phyloP scores from a whole-genome alignment of 2,329 filamentous ascomycete species.

The Fusarium sp. region DNA sequence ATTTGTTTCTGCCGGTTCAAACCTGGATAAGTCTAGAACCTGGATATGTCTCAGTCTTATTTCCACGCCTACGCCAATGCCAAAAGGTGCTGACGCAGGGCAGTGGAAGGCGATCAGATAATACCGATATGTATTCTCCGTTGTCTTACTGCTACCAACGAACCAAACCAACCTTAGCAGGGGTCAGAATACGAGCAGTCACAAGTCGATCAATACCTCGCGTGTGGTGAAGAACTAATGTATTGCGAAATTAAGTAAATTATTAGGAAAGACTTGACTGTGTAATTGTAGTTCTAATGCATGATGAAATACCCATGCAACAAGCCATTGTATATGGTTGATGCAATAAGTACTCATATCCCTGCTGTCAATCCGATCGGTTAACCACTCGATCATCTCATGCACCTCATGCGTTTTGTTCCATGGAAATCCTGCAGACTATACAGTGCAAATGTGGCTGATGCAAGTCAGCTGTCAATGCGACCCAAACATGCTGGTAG shows the following conservation, averaged over 20 bases:
- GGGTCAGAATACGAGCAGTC: constrained; percentile 12
- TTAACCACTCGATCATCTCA: constrained; percentile 16
- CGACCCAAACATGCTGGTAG: constrained; percentile 20
- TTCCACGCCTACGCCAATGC: constrained; percentile 5
- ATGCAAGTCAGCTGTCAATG: constrained; percentile 18
- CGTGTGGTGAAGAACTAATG: neutral
- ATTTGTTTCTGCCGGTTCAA: neutral
- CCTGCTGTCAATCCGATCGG: constrained; percentile 15
- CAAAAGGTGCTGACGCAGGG: neutral
- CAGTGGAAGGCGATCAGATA: constrained; percentile 6
- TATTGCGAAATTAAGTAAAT: constrained; percentile 16
- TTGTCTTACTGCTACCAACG: constrained; percentile 6
- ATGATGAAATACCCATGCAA: neutral
- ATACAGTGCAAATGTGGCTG: constrained; percentile 16
- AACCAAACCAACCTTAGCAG: neutral
- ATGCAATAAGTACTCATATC: neutral
- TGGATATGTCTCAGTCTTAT: constrained; percentile 20
- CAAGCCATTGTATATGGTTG: neutral
- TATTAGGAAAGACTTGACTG: neutral
- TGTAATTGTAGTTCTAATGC: neutral
- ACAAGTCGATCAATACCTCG: neutral
- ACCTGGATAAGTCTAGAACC: constrained; percentile 24
- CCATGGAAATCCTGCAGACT: constrained; percentile 1
- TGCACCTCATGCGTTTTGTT: constrained; percentile 8
- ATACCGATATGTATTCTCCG: constrained; percentile 17